These are phyloP conservation scores for Rhodotorula sp. DNA, from an alignment of 1,284 basidiomycete species.

Conservation along the genomic window DNA sequence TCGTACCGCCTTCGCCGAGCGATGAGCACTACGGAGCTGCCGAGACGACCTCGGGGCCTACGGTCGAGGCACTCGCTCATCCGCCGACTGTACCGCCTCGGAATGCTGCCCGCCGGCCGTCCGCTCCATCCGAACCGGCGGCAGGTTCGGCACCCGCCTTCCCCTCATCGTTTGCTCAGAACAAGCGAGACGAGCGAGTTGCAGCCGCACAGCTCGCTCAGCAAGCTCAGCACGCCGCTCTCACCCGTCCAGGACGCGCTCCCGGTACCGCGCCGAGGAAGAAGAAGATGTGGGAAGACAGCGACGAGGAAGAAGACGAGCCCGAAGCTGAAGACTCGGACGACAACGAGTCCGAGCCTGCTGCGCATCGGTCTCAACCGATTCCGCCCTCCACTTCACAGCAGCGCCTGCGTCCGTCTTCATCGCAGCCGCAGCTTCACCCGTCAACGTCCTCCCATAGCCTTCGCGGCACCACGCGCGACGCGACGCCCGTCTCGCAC, in stretches of 20 bases:
- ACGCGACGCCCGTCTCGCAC: neutral
- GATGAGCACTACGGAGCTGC: constrained; percentile 22
- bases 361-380: neutral
- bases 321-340: constrained; percentile 40
- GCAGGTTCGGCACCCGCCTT: constrained; percentile 2
- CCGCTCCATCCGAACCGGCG: neutral
- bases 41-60: neutral
- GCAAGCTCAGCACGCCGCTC: constrained; percentile 34
- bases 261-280: constrained; percentile 26
- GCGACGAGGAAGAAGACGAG: constrained; percentile 42
- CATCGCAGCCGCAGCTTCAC: constrained; percentile 10
- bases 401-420: neutral
- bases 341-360: constrained; percentile 16
- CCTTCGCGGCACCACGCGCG: neutral
- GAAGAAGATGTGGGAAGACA: constrained; percentile 35
- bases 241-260: constrained; percentile 32
- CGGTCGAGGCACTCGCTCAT: neutral
- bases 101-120: neutral
- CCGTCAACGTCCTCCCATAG: constrained; percentile 10
- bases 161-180: constrained; percentile 37
- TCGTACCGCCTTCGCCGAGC: constrained; percentile 12
- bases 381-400: too few relatives aligned
- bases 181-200: constrained; percentile 40
- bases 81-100: neutral
- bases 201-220: constrained; percentile 42